Conservation (phyloP, 495 filamentous ascomycete species). For the Cercophora sp. region DNA sequence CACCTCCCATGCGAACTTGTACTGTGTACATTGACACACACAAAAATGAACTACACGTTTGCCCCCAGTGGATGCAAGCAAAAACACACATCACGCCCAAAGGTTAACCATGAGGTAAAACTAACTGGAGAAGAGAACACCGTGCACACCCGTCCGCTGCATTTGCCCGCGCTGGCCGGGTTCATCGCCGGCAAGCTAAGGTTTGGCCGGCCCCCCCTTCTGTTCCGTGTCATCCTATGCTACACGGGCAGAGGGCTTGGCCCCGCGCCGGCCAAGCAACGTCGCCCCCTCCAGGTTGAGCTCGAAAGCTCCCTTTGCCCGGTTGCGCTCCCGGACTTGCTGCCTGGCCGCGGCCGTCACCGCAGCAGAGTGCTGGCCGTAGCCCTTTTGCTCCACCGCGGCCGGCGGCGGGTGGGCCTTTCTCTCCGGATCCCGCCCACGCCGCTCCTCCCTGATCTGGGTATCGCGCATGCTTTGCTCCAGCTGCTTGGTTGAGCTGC, state of each 20-base stretch:
- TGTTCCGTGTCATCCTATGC: constrained; percentile 26
- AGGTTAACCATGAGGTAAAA: too few relatives aligned
- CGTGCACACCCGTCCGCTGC: too few relatives aligned
- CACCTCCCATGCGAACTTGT: constrained; percentile 12
- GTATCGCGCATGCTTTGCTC: constrained; percentile 83
- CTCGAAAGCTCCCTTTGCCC: constrained; percentile 74
- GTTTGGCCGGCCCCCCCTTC: too few relatives aligned
- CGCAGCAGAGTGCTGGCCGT: constrained; percentile 73
- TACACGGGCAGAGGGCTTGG: constrained; percentile 44
- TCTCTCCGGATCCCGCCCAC: constrained; percentile 41
- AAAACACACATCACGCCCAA: too few relatives aligned
- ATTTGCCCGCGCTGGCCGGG: too few relatives aligned
- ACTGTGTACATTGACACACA: too few relatives aligned
- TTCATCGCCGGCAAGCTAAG: too few relatives aligned
- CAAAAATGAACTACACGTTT: too few relatives aligned
- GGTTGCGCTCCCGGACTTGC: constrained; percentile 57
- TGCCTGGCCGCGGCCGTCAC: constrained; percentile 77
- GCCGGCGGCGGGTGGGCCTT: constrained; percentile 31
- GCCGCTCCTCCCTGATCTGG: constrained; percentile 58
- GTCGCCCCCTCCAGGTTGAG: constrained; percentile 87
- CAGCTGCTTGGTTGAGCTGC: constrained; percentile 63
- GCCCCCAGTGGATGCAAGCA: too few relatives aligned
- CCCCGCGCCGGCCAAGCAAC: constrained; percentile 71
- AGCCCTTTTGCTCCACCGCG: constrained; percentile 59
- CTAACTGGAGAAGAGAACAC: too few relatives aligned